Conservation (phyloP, 805 yeast genomes). For the Myxozyma geophila region DNA sequence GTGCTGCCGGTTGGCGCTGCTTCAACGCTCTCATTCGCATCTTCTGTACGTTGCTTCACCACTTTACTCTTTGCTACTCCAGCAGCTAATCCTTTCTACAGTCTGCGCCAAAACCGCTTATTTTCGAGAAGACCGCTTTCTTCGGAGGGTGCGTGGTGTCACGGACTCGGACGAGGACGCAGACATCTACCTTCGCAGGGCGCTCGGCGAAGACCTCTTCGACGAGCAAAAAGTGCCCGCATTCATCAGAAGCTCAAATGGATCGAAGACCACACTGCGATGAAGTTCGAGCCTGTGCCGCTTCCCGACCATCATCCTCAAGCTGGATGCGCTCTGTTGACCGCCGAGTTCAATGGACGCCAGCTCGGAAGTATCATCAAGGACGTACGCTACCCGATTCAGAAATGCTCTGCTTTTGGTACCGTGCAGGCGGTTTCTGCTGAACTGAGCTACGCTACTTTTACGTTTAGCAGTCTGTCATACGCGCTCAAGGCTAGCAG, state of each 20-base stretch:
- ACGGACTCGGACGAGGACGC: conserved; percentile 1
- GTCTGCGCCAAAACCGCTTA: background rate
- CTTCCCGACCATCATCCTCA: background rate
- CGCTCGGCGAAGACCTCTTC: background rate
- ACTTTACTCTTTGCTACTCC: too few species aligned
- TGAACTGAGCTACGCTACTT: background rate
- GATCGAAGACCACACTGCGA: background rate
- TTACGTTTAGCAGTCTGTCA: background rate
- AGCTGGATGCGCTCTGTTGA: background rate
- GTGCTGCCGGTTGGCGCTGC: too few species aligned
- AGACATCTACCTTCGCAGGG: background rate
- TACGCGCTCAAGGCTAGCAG: background rate
- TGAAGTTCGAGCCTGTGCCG: conserved; percentile 2
- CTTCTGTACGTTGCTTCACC: too few species aligned
- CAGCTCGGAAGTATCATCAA: background rate
- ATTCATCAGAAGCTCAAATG: background rate
- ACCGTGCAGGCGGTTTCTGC: background rate
- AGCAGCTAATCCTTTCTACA: too few species aligned
- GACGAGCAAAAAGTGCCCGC: background rate
- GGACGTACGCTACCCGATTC: background rate
- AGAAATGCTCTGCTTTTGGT: background rate
- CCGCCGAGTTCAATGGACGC: background rate
- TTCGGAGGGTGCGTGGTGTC: conserved; percentile 5
- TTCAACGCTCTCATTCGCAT: too few species aligned
- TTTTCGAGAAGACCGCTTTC: background rate